Percentiles rank a stretch among this genome's conserved stretches.
These are phyloP conservation scores for Spongospora subterranea DNA, from an alignment of 208 protist species.

Conservation along the genomic window DNA sequence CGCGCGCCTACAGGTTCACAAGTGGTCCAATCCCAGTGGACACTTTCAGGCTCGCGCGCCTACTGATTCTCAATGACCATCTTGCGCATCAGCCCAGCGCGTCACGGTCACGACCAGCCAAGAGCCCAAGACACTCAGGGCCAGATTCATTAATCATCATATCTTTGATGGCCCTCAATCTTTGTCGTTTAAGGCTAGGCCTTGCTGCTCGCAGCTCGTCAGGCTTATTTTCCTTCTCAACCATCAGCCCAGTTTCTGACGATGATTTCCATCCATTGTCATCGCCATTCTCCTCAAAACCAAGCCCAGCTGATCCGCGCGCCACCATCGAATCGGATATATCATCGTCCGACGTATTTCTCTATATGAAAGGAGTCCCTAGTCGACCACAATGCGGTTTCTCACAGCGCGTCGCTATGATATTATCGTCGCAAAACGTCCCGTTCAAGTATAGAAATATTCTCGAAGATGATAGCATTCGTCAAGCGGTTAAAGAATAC, in stretches of 20 bases:
- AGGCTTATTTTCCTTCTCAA: neutral
- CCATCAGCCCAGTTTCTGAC: neutral
- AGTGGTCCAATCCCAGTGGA: too few relatives aligned
- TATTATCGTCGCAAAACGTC: constrained; percentile 51
- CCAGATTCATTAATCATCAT: too few relatives aligned
- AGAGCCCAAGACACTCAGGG: too few relatives aligned
- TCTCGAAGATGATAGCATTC: constrained; percentile 44
- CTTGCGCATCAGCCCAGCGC: too few relatives aligned
- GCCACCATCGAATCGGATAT: neutral
- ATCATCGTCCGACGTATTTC: constrained; percentile 40
- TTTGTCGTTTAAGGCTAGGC: too few relatives aligned
- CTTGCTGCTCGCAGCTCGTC: too few relatives aligned
- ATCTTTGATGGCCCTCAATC: too few relatives aligned
- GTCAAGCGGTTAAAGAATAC: constrained; percentile 59
- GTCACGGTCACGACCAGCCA: too few relatives aligned
- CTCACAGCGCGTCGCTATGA: constrained; percentile 60
- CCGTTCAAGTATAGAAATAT: constrained; percentile 62
- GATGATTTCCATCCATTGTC: constrained; percentile 24
- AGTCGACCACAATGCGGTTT: constrained; percentile 70
- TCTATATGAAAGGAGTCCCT: constrained; percentile 72
- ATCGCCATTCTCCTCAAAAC: neutral
- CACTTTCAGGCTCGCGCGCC: too few relatives aligned
- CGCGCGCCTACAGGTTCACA: too few relatives aligned
- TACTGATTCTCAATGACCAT: too few relatives aligned
- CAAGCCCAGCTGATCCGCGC: too few relatives aligned